Evolutionary conservation across 257 asterid genomes (phyloP), one percentile per base, ranked within the genome.

Genomic region (Primulina huaijiensis): DNA sequence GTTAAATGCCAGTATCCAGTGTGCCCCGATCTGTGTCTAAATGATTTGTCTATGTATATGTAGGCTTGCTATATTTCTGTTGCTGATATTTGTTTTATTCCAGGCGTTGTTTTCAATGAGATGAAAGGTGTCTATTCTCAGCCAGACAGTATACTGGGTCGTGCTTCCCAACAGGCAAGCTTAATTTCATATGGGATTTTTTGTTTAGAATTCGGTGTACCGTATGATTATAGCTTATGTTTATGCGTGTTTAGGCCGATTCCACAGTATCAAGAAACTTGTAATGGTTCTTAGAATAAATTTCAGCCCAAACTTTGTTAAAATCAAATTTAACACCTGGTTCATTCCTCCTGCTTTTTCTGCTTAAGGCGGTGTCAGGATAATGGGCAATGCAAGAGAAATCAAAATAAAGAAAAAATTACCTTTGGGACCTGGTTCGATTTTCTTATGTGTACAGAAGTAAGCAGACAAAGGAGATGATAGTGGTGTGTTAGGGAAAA

Each of bases 41-140:
- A 23, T 14, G 8, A 34, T 38, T 60, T 52, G 57, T 76, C 52
- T 64, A 4, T 52, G 27, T 56, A 56, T 37, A 64, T 23, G 25
- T 65, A 61, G 64, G 31, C 25, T 6, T 65, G 70, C 72, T 23
- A 67, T 53, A 71, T 31, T 53, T 27, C 27, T 62, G 16, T 74
- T 23, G 34, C 72, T 75, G 59, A 77, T 63, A 35, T 59, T 67
- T 63, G 62, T 38, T 67, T 55, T 64, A 58, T 65, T 72, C 78
- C 83, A 94, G 99, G 99, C 43, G 99, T 94, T 46, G 99, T 94
- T 76, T 94, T 94, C 85, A 94, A 94, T 83, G 99, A 94, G 86
- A 94, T 94, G 99, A 94, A 94, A 86, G 99, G 99, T 77, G 99
- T 94, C 72, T 94, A 94, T 78, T 94, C 99, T 67, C 99, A 94